Evolutionary conservation across 2,329 filamentous ascomycete genomes (phyloP), one percentile per base, ranked within the genome.

Genomic region (Knufia petricola): DNA sequence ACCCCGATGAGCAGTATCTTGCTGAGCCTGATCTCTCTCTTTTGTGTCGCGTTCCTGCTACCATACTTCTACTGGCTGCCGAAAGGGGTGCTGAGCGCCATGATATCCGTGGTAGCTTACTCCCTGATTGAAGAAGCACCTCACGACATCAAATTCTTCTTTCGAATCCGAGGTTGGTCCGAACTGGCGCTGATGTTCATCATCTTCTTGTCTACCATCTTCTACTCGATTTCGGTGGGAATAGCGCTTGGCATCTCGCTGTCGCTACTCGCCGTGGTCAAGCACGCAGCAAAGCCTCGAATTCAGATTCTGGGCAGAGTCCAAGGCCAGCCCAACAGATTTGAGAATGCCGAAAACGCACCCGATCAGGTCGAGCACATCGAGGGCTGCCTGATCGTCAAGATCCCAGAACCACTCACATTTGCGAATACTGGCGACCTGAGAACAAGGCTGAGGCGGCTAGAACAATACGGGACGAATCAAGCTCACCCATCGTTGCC

Each of bases 371-470:
- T 96, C 2, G 90, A 96, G 63, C 89, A 94, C 59, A 77, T 95
- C 46, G 89, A 95, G 55, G 87, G 90, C 13, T 94, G 86, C 52
- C 72, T 98, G 8, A 95, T 98, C 52, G 87, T 96, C 60, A 96
- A 96, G 72, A 96, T 98, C 48, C 90, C 92, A 0, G 92, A 98
- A 63, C 92, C 92, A 0, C 72, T 98, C 44, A 96, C 90, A 0
- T 98, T 98, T 64, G 90, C 90, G 61, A 98, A 98, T 64, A 96
- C 92, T 0, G 92, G 89, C 40, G 86, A 92, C 58, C 72, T 98
- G 38, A 94, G 94, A 66, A 84, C 82, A 46, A 78, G 92, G 3
- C 74, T 98, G 9, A 76, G 85, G 4, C 74, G 92, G 4, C 74
- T 98, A 1, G 92, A 96, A 66, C 76, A 88, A 19, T 95, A 96